These are phyloP conservation scores for Garcia nutans DNA, from an alignment of 345 rosid species.

Conservation along the genomic window DNA sequence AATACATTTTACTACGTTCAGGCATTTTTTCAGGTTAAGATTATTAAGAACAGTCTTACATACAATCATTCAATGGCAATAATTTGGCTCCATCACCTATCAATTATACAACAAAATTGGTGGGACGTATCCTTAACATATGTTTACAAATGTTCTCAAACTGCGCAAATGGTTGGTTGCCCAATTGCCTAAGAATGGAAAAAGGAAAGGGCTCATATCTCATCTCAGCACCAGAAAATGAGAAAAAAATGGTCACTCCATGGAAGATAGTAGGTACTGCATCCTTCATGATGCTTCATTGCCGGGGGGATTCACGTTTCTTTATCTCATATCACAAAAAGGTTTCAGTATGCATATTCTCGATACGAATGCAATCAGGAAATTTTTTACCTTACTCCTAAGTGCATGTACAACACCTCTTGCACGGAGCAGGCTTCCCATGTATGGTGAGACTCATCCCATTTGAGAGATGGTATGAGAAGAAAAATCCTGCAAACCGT, in stretches of 20 bases:
- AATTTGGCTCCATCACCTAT: neutral
- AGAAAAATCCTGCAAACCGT: neutral
- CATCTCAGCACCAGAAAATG: neutral
- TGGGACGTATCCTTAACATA: neutral
- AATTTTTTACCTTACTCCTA: too few species aligned
- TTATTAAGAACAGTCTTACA: neutral
- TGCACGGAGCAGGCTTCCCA: too few species aligned
- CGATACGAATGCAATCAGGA: neutral
- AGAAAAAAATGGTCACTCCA: too few species aligned
- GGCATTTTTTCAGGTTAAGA: neutral
- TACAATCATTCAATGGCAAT: neutral
- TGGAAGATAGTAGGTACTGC: neutral
- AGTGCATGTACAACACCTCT: too few species aligned
- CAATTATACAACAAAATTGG: neutral
- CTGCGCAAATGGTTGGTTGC: neutral
- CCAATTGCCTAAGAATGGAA: neutral
- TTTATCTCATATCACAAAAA: neutral
- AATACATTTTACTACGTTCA: neutral
- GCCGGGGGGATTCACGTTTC: neutral
- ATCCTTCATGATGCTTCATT: neutral
- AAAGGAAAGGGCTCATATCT: neutral
- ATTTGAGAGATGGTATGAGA: too few species aligned
- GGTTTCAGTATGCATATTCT: neutral
- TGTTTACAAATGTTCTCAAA: neutral
- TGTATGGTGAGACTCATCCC: too few species aligned